phyloP scores from a whole-genome alignment of 176 grass and related monocot genomes.

The Musa itinerans region DNA sequence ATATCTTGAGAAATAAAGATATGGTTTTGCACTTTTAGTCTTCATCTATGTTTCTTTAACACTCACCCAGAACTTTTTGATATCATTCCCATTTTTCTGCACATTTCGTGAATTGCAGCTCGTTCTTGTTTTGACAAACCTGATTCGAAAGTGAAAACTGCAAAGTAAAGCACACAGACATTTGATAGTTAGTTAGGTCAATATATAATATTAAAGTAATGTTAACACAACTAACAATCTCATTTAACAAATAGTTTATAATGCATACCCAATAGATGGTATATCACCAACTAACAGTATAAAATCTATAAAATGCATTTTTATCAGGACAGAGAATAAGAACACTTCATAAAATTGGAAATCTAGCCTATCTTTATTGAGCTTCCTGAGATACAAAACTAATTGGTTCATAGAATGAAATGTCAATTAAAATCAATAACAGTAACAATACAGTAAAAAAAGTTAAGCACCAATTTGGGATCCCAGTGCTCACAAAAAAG shows the following conservation, averaged over 20 bases:
- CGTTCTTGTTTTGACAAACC: constrained; percentile 55
- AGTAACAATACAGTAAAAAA: too few species aligned
- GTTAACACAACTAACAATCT: not conserved
- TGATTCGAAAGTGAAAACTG: constrained; percentile 70
- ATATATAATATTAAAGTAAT: constrained; percentile 11
- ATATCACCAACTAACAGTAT: not conserved
- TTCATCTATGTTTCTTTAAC: not conserved
- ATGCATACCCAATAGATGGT: not conserved
- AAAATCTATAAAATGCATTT: not conserved
- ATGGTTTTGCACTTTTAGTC: not conserved
- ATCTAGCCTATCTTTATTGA: too few species aligned
- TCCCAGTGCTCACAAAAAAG: too few species aligned
- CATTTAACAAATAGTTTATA: not conserved
- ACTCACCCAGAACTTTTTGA: constrained; percentile 91
- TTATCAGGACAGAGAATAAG: not conserved
- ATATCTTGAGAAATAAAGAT: not conserved
- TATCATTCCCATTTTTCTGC: constrained; percentile 71
- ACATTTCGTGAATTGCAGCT: constrained; percentile 56
- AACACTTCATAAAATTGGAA: too few species aligned
- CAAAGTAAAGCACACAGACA: constrained; percentile 15
- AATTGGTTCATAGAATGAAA: too few species aligned
- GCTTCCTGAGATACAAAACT: too few species aligned
- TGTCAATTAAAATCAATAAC: too few species aligned
- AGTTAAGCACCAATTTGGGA: too few species aligned
- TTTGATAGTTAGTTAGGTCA: constrained; percentile 9